Evolutionary conservation across 2,329 filamentous ascomycete genomes (phyloP).

Genomic region (Phialophora tarda): DNA sequence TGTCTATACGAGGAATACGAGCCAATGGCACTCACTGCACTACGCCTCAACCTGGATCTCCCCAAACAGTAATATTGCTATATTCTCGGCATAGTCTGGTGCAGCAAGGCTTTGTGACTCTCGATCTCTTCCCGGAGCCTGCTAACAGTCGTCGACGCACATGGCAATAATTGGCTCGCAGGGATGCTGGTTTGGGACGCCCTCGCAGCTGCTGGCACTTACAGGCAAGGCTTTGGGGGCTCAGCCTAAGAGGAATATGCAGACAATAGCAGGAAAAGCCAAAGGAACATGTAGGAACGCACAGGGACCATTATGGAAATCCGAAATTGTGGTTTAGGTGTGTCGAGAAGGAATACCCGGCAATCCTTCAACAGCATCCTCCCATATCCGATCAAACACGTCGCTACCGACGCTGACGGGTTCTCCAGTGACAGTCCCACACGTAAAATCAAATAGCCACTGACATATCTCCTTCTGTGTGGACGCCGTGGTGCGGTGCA

Average conservation of each 20-base stretch:
- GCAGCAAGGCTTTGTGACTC: not conserved
- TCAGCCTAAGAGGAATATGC: no score
- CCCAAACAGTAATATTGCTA: slow-evolving; percentile 4
- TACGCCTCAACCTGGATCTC: not conserved
- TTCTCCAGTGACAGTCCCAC: not conserved
- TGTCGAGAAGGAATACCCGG: not conserved
- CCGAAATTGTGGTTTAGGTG: not conserved
- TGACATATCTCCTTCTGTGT: slow-evolving; percentile 6
- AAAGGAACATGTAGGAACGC: no score
- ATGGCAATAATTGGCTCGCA: no score
- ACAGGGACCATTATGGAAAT: not conserved
- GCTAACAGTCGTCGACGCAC: no score
- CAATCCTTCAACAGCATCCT: slow-evolving; percentile 4
- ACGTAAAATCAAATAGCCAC: slow-evolving; percentile 11
- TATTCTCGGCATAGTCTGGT: not conserved
- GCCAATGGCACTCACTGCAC: not conserved
- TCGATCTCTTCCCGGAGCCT: no score
- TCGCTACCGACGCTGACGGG: not conserved
- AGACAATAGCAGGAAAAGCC: no score
- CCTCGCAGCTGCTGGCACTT: no score
- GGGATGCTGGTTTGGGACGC: no score
- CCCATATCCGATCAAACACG: slow-evolving; percentile 5
- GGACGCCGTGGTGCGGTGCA: not conserved
- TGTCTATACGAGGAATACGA: not conserved
- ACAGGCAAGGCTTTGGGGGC: no score